These are phyloP conservation scores for Hymenoscyphus infarciens DNA, from an alignment of 2,329 filamentous ascomycete species.

Conservation along the genomic window DNA sequence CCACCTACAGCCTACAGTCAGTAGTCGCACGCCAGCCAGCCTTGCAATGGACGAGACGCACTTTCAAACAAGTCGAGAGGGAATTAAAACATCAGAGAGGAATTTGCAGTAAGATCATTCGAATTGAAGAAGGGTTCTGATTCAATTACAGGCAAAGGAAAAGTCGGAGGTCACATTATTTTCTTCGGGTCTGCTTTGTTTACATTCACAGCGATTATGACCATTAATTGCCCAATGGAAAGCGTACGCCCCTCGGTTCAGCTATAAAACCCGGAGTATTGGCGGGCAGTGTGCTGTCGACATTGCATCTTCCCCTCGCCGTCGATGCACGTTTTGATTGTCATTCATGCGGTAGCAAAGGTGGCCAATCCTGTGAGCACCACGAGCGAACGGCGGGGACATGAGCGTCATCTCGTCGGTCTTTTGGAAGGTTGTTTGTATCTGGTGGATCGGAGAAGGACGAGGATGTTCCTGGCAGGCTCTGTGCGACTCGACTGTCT, in stretches of 20 bases:
- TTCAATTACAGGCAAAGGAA: background rate
- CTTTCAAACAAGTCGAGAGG: background rate
- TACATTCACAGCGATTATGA: background rate
- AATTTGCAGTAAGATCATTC: background rate
- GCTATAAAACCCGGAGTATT: slow-evolving; percentile 18
- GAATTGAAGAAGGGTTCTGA: background rate
- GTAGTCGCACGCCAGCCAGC: slow-evolving; percentile 3
- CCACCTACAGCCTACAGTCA: background rate
- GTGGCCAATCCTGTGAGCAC: slow-evolving; percentile 6
- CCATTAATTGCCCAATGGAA: slow-evolving; percentile 5
- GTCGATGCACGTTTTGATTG: slow-evolving; percentile 21
- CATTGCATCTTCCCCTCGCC: slow-evolving; percentile 6
- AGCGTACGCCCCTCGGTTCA: slow-evolving; percentile 1
- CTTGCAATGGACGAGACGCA: slow-evolving; percentile 4
- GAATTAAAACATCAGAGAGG: background rate
- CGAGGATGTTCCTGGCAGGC: slow-evolving; percentile 6
- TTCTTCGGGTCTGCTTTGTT: background rate
- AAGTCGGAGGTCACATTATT: background rate
- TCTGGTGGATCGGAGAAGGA: background rate
- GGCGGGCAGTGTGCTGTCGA: slow-evolving; percentile 12
- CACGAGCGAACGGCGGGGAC: slow-evolving; percentile 4
- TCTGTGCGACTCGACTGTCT: slow-evolving; percentile 3
- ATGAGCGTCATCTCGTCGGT: slow-evolving; percentile 18
- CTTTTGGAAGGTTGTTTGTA: background rate
- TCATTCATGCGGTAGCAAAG: slow-evolving; percentile 23